Evolutionary conservation across 768 basidiomycete species (phyloP).

Genomic region (Kwoniella heveanensis): DNA sequence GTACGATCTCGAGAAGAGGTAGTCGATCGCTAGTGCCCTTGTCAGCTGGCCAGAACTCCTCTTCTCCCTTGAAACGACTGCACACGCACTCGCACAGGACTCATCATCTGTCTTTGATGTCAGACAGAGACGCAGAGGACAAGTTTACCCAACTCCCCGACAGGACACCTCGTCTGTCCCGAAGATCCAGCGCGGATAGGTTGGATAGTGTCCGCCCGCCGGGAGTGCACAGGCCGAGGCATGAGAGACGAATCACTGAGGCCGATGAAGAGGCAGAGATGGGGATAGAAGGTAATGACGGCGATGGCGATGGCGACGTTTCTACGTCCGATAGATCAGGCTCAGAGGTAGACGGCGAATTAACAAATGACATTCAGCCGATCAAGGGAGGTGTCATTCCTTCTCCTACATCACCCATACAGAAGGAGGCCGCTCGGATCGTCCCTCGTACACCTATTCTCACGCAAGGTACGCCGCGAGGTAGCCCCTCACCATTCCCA

Average conservation of each 20-base stretch:
- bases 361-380: neutral
- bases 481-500: constrained; percentile 13
- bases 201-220: constrained; percentile 4
- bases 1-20: neutral
- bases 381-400: neutral
- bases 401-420: neutral
- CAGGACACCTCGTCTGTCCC: constrained; percentile 39
- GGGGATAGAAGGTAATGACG: neutral
- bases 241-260: constrained; percentile 43
- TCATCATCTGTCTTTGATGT: constrained; percentile 24
- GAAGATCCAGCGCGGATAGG: constrained; percentile 35
- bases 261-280: constrained; percentile 37
- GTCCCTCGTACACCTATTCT: constrained; percentile 14
- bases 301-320: neutral
- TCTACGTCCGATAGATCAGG: neutral
- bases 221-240: constrained; percentile 21
- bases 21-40: neutral
- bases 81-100: constrained; percentile 11
- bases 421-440: neutral
- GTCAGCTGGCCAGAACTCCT: neutral
- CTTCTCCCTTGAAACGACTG: constrained; percentile 8
- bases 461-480: neutral
- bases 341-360: neutral
- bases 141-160: constrained; percentile 44
- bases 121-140: constrained; percentile 23